phyloP scores from a whole-genome alignment of 2,329 filamentous ascomycete genomes.

The Emergomyces orientalis region DNA sequence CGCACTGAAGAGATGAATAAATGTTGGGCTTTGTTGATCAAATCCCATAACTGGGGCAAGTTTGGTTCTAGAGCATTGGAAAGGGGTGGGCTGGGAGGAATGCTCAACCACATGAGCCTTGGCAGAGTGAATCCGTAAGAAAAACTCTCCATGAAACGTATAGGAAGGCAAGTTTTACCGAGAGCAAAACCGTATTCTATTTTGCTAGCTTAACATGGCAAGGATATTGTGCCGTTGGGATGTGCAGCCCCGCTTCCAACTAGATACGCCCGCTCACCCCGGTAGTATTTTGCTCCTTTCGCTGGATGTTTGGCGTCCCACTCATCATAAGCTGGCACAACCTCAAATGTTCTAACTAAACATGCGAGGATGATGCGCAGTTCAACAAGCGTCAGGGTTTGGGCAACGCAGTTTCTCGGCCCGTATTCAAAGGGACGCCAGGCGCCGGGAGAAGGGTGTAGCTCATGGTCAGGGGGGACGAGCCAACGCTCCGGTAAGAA shows the following conservation, averaged over 20 bases:
- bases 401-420: neutral
- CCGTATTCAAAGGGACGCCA: neutral
- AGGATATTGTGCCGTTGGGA: neutral
- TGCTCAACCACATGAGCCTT: neutral
- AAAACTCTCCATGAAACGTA: neutral
- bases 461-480: neutral
- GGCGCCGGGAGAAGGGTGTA: neutral
- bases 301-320: neutral
- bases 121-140: neutral
- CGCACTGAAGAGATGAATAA: neutral
- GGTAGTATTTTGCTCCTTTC: neutral
- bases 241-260: neutral
- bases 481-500: neutral
- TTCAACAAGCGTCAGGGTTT: neutral
- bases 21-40: neutral
- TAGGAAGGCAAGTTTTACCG: neutral
- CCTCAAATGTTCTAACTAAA: neutral
- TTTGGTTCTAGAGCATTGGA: neutral
- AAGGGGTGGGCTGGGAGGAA: neutral
- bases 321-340: neutral
- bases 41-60: neutral
- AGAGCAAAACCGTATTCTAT: neutral
- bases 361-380: neutral
- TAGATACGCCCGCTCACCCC: neutral
- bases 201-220: neutral